Percentiles rank a stretch among this genome's conserved stretches.
phyloP scores from a whole-genome alignment of 805 yeast species.

The Kodamaea hsintzibuensis region DNA sequence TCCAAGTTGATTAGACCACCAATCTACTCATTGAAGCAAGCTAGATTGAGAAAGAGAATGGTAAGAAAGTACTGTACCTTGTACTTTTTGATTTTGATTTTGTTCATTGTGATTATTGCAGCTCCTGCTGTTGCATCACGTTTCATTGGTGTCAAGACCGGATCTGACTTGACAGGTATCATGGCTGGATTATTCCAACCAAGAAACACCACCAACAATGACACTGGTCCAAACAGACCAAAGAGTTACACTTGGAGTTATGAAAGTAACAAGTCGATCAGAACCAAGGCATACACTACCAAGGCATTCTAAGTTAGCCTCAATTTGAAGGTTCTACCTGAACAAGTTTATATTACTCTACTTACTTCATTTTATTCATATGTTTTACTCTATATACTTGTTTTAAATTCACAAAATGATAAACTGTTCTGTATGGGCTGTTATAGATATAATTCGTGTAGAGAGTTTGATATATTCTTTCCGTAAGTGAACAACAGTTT shows the following conservation, averaged over 20 bases:
- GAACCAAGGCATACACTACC: slow-evolving; percentile 56
- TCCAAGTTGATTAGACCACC: slow-evolving; percentile 97
- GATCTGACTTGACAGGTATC: slow-evolving; percentile 38
- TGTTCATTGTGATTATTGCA: slow-evolving; percentile 75
- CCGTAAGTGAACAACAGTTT: no score
- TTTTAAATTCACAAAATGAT: not conserved
- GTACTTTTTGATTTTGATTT: slow-evolving; percentile 66
- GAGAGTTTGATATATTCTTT: not conserved
- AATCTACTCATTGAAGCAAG: slow-evolving; percentile 94
- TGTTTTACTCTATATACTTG: slow-evolving; percentile 9
- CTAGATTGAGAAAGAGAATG: slow-evolving; percentile 95
- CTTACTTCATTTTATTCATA: slow-evolving; percentile 4
- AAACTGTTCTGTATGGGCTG: not conserved
- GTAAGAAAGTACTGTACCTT: slow-evolving; percentile 87
- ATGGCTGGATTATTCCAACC: slow-evolving; percentile 85
- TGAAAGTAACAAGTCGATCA: slow-evolving; percentile 55
- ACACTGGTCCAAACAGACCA: slow-evolving; percentile 62
- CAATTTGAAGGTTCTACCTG: not conserved
- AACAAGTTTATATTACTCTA: slow-evolving; percentile 1
- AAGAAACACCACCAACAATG: slow-evolving; percentile 76
- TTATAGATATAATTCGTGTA: not conserved
- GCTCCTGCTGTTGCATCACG: slow-evolving; percentile 90
- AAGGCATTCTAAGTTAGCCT: slow-evolving; percentile 35
- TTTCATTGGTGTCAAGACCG: slow-evolving; percentile 43
- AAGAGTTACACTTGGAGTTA: slow-evolving; percentile 37